Percentiles rank a stretch among this genome's conserved stretches.
phyloP scores from a whole-genome alignment of 208 protist species.

The Trypanosoma conorhini region DNA sequence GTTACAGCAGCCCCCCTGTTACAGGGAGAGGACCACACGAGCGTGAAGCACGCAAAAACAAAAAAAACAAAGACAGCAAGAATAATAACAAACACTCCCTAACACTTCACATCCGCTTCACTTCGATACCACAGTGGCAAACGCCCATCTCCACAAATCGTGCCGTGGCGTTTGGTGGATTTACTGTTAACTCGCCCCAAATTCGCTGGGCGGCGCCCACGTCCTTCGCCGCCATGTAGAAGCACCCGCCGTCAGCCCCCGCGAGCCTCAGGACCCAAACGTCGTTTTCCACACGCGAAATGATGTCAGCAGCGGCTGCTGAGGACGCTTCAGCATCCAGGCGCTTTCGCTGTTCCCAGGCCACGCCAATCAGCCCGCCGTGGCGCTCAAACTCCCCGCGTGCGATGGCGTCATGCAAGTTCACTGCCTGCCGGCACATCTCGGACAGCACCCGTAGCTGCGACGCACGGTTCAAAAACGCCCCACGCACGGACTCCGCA shows the following conservation, averaged over 20 bases:
- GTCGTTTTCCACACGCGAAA: constrained; percentile 40
- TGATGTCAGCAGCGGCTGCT: constrained; percentile 36
- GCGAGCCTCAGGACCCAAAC: constrained; percentile 49
- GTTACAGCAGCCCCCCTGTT: too few species aligned
- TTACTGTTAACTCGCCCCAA: constrained; percentile 31
- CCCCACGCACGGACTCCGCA: constrained; percentile 39
- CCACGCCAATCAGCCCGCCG: constrained; percentile 35
- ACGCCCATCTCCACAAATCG: constrained; percentile 58
- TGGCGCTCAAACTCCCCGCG: constrained; percentile 37
- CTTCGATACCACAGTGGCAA: constrained; percentile 36
- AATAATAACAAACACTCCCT: neutral
- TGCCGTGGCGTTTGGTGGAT: constrained; percentile 44
- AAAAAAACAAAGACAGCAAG: neutral
- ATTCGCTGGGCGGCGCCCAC: constrained; percentile 36
- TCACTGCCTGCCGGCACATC: constrained; percentile 39
- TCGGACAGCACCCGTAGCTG: constrained; percentile 35
- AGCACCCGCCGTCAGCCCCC: constrained; percentile 68
- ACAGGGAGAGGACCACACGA: too few species aligned
- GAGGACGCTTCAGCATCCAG: constrained; percentile 44
- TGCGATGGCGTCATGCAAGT: constrained; percentile 50
- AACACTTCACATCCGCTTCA: constrained; percentile 33
- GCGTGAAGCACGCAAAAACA: too few species aligned
- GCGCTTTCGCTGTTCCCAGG: constrained; percentile 55
- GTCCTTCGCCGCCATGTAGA: constrained; percentile 66
- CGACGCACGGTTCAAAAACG: constrained; percentile 41